Base-by-base conservation (phyloP, 495 filamentous ascomycete genomes). In the Penicillium argentinense region DNA sequence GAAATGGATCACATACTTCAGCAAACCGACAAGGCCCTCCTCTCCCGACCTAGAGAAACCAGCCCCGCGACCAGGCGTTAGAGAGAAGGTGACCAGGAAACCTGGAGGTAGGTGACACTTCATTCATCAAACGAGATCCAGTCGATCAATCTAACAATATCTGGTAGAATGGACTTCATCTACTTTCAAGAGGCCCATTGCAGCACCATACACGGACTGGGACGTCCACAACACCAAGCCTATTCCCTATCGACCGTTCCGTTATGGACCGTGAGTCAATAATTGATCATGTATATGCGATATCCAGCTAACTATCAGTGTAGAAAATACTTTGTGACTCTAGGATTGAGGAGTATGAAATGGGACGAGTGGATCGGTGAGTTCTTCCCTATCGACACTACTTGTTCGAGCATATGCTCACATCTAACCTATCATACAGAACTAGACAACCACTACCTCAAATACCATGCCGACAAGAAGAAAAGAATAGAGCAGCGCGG, bases 161-260 rank as follows among this genome's bases (percentile, higher is more conserved):
- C 5, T 13, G 13, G 26, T 43, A 78, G 82, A 82, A 70, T 96
- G 90, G 88, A 68, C 61, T 8, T 85, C 87, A 1, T 80, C 79
- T 3, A 64, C 79, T 36, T 95, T 90, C 72, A 75, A 79, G 49
- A 69, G 84, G 18, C 88, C 89, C 2, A 68, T 73, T 9, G 84
- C 89, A 29, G 25, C 73, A 0, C 80, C 89, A 6, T 89, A 86
- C 49, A 78, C 79, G 4, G 63, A 82, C 62, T 95, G 90, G 90
- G 77, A 86, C 50, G 61, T 93, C 26, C 62, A 79, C 33, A 68
- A 71, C 34, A 86, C 88, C 2, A 89, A 88, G 53, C 87, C 90
- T 3, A 79, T 89, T 12, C 86, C 87, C 9, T 96, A 95, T 66
- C 80, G 90, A 18, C 88, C 90, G 4, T 95, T 95, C 63, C 80